Percentiles rank a stretch among this genome's conserved stretches.
phyloP scores from a whole-genome alignment of 169 alveolate genomes.

The Eimeria sp. region DNA sequence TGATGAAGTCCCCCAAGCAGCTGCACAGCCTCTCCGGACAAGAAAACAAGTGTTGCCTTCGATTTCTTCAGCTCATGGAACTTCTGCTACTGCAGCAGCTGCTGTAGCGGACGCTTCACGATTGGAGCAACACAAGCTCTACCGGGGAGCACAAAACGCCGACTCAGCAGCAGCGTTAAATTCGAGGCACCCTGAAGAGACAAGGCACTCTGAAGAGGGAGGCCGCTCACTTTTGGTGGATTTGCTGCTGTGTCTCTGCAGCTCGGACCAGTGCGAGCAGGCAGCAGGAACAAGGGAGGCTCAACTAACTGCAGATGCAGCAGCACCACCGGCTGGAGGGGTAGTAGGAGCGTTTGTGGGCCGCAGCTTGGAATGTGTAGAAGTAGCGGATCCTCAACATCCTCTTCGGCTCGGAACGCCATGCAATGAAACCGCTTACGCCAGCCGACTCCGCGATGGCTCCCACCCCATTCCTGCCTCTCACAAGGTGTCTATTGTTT shows the following conservation, averaged over 20 bases:
- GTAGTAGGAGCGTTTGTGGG: not conserved
- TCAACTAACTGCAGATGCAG: not conserved
- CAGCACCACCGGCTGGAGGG: constrained; percentile 17
- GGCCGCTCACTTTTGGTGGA: constrained; percentile 1
- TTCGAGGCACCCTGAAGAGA: not conserved
- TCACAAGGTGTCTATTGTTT: constrained; percentile 48
- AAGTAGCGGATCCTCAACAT: constrained; percentile 70
- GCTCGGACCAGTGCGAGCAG: not conserved
- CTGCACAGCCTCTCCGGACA: not conserved
- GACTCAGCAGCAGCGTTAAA: not conserved
- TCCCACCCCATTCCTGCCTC: constrained; percentile 50
- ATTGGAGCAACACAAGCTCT: not conserved
- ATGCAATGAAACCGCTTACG: constrained; percentile 26
- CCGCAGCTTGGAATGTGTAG: constrained; percentile 46
- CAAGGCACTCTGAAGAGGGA: not conserved
- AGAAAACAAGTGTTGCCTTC: not conserved
- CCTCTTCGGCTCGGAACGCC: constrained; percentile 80
- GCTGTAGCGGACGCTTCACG: not conserved
- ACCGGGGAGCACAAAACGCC: not conserved
- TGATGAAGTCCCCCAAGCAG: not conserved
- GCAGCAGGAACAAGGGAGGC: not conserved
- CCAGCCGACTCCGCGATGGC: constrained; percentile 54
- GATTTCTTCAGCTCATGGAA: not conserved
- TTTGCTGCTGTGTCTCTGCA: constrained; percentile 32
- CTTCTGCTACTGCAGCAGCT: not conserved